These are phyloP conservation scores for Stachybotrys chartarum DNA, from an alignment of 2,329 filamentous ascomycete species.

Conservation along the genomic window DNA sequence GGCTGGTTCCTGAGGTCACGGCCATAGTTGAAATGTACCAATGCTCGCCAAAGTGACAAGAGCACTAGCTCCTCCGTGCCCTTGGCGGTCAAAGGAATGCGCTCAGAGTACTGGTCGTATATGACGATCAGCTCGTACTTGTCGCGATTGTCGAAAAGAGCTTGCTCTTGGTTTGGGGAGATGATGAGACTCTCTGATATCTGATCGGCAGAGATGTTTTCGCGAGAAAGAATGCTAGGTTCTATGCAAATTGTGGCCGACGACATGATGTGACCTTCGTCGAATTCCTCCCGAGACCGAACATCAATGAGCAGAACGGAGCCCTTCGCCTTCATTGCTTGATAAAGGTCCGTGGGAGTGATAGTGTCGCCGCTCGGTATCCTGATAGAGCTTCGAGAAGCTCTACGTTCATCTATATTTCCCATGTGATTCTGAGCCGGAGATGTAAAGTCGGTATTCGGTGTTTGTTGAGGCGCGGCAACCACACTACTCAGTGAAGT, in stretches of 20 bases:
- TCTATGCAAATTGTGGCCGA: slow-evolving; percentile 85
- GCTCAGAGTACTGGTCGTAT: slow-evolving; percentile 66
- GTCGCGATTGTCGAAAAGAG: slow-evolving; percentile 63
- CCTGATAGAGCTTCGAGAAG: slow-evolving; percentile 17
- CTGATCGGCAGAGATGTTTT: slow-evolving; percentile 55
- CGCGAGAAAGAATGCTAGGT: slow-evolving; percentile 62
- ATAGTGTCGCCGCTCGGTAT: slow-evolving; percentile 52
- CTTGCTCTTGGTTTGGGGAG: slow-evolving; percentile 66
- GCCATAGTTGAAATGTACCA: slow-evolving; percentile 77
- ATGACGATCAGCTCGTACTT: slow-evolving; percentile 84
- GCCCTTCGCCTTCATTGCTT: slow-evolving; percentile 52
- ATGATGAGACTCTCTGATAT: slow-evolving; percentile 63
- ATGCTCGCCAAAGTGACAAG: slow-evolving; percentile 66
- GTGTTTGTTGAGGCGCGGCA: slow-evolving; percentile 16
- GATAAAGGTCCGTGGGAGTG: slow-evolving; percentile 61
- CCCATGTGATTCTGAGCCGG: slow-evolving; percentile 11
- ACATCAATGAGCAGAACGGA: slow-evolving; percentile 82
- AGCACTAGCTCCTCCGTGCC: slow-evolving; percentile 47
- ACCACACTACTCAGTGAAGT: slow-evolving; percentile 25
- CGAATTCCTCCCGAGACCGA: slow-evolving; percentile 70
- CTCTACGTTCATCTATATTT: slow-evolving; percentile 2
- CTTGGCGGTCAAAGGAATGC: slow-evolving; percentile 31
- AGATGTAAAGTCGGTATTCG: slow-evolving; percentile 23
- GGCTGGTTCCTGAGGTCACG: slow-evolving; percentile 67
- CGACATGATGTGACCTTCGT: slow-evolving; percentile 82